Base-by-base conservation (phyloP, 2,329 filamentous ascomycete genomes). In the Pestalotiopsis sp. region DNA sequence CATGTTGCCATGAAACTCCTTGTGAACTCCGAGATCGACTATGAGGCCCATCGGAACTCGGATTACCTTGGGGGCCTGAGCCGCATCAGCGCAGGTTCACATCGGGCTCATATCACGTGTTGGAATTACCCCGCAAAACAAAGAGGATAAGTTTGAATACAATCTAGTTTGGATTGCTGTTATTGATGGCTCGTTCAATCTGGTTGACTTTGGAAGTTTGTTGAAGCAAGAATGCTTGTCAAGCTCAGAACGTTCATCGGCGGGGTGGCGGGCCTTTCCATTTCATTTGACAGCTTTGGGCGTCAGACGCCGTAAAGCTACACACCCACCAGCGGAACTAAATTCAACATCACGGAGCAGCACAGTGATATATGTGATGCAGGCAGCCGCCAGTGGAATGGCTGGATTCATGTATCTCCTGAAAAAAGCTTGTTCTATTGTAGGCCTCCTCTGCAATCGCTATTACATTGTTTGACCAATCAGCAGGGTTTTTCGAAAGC, bases 311-410 rank as follows among this genome's bases (percentile, higher is more conserved):
- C 62, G 9, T 13, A 56, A 7, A 31, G 57, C 25, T 25, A 13
- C 36, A 2, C 17, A n/a, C 4, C 31, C 3, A 36, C n/a, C 4
- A 36, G 38, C 9, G 62, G 20, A 17, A 39, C 62, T 20, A 56
- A 27, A 17, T 68, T 66, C 60, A 66, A 60, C 11, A 13, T 70
- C n/a, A 41, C 45, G 39, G 67, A 70, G 59, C 69, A 70, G 39
- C 60, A n/a, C 11, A 64, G 67, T 3, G 45, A 64, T 14, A 58
- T 69, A 17, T 69, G 69, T 25, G 66, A 70, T 63, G 67, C 70
- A 12, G 68, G 70, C 17, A 69, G 69, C 25, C 65, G 64, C 13
- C 66, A 70, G 31, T 72, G 70, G 70, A 72, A 69, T 11, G 70
- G 70, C 66, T 69, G 69, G 69, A 64, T 70, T 20, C 25, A 70